Percentiles rank a stretch among this genome's conserved stretches.
Evolutionary conservation across 495 filamentous ascomycete genomes (phyloP).

Genomic region (Neurospora cerealis): DNA sequence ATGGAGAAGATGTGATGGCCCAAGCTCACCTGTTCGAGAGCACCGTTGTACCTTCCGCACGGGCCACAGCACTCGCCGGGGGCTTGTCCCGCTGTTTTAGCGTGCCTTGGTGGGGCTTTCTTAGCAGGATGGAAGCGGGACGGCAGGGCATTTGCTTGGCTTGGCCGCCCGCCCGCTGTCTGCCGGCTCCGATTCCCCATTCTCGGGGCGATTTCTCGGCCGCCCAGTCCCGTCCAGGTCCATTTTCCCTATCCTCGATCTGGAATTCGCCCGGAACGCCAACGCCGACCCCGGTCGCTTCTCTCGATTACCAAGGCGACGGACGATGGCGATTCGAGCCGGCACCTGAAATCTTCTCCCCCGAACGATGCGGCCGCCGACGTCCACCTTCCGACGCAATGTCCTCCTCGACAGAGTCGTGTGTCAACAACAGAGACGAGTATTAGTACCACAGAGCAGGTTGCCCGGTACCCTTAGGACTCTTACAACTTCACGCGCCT

Average conservation of each 20-base stretch:
- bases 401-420: conserved; percentile 3
- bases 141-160: background rate
- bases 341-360: conserved; percentile 11
- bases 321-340: conserved; percentile 23
- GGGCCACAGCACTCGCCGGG: background rate
- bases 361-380: conserved; percentile 22
- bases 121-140: background rate
- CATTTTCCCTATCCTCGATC: background rate
- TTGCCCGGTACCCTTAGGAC: background rate
- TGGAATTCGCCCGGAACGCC: background rate
- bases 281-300: background rate
- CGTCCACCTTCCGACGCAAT: conserved; percentile 12
- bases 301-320: background rate
- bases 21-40: background rate
- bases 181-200: background rate
- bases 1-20: background rate
- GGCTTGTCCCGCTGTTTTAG: background rate
- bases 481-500: conserved; percentile 14
- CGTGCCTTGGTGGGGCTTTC: background rate
- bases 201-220: background rate
- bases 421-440: background rate
- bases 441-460: background rate
- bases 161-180: background rate
- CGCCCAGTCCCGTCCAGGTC: background rate
- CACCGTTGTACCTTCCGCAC: background rate